phyloP scores from a whole-genome alignment of 176 grass and related monocot genomes.

The Carex pumila region DNA sequence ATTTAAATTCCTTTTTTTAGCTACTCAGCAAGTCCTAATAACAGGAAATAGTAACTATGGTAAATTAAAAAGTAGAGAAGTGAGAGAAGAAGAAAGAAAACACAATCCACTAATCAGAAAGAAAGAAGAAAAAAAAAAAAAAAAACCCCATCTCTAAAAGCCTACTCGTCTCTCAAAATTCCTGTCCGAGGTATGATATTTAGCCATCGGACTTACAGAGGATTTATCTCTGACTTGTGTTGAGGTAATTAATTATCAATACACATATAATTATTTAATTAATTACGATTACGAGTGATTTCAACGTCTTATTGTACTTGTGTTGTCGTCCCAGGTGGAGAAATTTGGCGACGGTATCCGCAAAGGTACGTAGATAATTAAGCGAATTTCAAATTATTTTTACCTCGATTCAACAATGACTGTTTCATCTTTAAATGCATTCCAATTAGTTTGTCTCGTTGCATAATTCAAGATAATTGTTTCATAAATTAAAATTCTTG shows the following conservation, averaged over 20 bases:
- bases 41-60: not conserved
- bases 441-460: not conserved
- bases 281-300: not conserved
- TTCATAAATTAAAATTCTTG: too few relatives aligned
- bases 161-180: not conserved
- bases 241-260: not conserved
- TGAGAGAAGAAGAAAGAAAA: not conserved
- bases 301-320: not conserved
- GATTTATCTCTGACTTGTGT: not conserved
- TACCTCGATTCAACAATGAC: not conserved
- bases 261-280: not conserved
- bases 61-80: not conserved
- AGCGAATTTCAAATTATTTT: too few relatives aligned
- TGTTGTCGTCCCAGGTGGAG: not conserved
- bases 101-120: not conserved
- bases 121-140: not conserved
- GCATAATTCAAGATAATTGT: too few relatives aligned
- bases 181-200: not conserved
- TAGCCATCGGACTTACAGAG: not conserved
- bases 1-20: constrained; percentile 12
- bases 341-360: not conserved
- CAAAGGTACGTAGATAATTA: not conserved
- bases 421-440: not conserved
- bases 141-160: not conserved
- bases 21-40: not conserved